These are phyloP conservation scores for Plantago rigida DNA, from an alignment of 305 asterid species.

Conservation along the genomic window DNA sequence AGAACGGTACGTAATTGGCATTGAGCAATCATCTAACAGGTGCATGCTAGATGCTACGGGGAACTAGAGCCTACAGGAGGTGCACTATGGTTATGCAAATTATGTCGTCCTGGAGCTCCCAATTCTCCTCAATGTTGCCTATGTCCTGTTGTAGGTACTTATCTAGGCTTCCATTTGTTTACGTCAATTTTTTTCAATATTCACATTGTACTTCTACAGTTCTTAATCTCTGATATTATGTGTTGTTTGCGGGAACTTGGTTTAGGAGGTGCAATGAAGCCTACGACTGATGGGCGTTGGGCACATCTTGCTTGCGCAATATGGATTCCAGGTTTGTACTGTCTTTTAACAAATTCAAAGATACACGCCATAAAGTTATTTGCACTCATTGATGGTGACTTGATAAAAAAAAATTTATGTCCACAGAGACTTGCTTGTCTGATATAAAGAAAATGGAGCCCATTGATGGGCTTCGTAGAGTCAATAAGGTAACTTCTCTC, in stretches of 20 bases:
- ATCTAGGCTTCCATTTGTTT: constrained; percentile 16
- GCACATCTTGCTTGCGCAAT: constrained; percentile 99
- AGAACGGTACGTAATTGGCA: neutral
- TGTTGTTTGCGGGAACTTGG: constrained; percentile 27
- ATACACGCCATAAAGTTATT: constrained; percentile 2
- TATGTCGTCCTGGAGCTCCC: constrained; percentile 99
- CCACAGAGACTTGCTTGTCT: constrained; percentile 86
- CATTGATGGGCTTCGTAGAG: constrained; percentile 75
- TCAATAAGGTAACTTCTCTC: constrained; percentile 61
- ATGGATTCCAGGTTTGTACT: constrained; percentile 88
- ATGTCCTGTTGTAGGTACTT: constrained; percentile 85
- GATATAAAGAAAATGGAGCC: constrained; percentile 97
- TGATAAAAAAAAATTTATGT: constrained; percentile 20
- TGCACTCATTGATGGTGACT: constrained; percentile 11
- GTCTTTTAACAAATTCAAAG: neutral
- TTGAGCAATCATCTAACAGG: constrained; percentile 41
- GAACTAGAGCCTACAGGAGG: constrained; percentile 81
- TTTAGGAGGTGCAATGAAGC: constrained; percentile 99
- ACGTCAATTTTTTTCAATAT: constrained; percentile 15
- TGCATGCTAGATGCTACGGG: constrained; percentile 98
- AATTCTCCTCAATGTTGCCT: constrained; percentile 77
- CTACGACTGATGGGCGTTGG: constrained; percentile 98
- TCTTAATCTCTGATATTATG: constrained; percentile 17
- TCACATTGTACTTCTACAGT: constrained; percentile 22
- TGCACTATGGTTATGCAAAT: constrained; percentile 92